These are phyloP conservation scores for Chlamydomonas reinhardtii DNA, from an alignment of 163 green algal species.

Conservation along the genomic window DNA sequence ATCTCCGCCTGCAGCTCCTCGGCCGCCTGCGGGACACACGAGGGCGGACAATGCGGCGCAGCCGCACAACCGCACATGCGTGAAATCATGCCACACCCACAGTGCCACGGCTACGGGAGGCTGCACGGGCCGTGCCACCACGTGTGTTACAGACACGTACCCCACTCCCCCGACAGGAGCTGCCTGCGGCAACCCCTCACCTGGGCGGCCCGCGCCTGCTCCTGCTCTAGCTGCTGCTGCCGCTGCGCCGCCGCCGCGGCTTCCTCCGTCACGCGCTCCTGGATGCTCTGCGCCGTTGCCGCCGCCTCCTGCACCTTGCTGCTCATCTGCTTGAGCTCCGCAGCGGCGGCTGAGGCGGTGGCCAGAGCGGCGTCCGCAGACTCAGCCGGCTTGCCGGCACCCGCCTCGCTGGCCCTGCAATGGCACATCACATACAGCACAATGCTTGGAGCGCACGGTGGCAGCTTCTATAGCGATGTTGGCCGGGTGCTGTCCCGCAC, in stretches of 20 bases:
- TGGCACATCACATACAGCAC: background rate
- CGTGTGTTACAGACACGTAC: no score
- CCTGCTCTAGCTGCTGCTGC: background rate
- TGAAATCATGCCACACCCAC: no score
- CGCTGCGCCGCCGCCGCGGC: background rate
- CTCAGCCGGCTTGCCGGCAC: background rate
- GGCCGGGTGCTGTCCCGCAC: no score
- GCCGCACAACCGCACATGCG: no score
- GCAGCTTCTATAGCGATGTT: no score
- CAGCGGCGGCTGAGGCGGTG: no score
- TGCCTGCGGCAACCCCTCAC: background rate
- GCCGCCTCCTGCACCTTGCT: background rate
- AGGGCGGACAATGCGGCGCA: no score
- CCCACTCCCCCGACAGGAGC: no score
- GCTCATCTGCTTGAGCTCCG: background rate
- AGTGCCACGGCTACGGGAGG: no score
- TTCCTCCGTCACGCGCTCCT: no score
- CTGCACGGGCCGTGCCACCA: no score
- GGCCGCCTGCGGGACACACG: background rate
- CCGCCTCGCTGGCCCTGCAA: background rate
- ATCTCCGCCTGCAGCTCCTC: slow-evolving; percentile 21
- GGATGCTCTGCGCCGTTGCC: background rate
- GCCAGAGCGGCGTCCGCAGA: background rate
- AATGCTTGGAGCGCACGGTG: no score
- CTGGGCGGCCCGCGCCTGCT: slow-evolving; percentile 5